Conservation (phyloP, 2,329 filamentous ascomycete species). For the Aspergillus calidoustus region DNA sequence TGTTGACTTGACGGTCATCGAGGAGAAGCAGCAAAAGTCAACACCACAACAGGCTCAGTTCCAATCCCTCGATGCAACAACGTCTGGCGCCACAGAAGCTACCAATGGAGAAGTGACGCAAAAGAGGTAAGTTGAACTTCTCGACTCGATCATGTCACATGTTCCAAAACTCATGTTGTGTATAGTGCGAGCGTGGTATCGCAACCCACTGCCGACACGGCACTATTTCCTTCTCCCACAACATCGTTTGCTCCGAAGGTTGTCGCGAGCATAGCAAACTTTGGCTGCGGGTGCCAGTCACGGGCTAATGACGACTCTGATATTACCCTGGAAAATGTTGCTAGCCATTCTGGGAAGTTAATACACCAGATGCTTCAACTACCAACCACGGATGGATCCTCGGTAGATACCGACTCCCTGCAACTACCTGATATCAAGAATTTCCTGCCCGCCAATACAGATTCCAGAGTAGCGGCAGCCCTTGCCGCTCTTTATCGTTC, state of each 20-base stretch:
- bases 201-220: conserved; percentile 42
- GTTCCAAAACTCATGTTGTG: conserved; percentile 20
- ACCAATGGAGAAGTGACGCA: conserved; percentile 34
- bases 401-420: conserved; percentile 70
- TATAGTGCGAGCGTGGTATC: conserved; percentile 35
- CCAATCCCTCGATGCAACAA: conserved; percentile 26
- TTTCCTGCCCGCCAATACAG: conserved; percentile 80
- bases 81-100: conserved; percentile 27
- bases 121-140: conserved; percentile 33
- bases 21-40: conserved; percentile 47
- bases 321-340: conserved; percentile 43
- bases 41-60: conserved; percentile 32
- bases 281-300: conserved; percentile 37
- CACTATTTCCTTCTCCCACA: conserved; percentile 46
- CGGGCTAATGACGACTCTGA: conserved; percentile 34
- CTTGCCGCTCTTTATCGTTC: conserved; percentile 87
- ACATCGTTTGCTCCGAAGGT: conserved; percentile 42
- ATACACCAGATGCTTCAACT: conserved; percentile 48
- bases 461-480: conserved; percentile 83
- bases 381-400: conserved; percentile 36
- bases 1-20: conserved; percentile 54
- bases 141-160: background rate
- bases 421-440: conserved; percentile 82
- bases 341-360: conserved; percentile 42
- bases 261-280: conserved; percentile 25